Percentiles rank a stretch among this genome's conserved stretches.
These are phyloP conservation scores for Colletotrichum karsti DNA, from an alignment of 2,329 filamentous ascomycete species.

Conservation along the genomic window DNA sequence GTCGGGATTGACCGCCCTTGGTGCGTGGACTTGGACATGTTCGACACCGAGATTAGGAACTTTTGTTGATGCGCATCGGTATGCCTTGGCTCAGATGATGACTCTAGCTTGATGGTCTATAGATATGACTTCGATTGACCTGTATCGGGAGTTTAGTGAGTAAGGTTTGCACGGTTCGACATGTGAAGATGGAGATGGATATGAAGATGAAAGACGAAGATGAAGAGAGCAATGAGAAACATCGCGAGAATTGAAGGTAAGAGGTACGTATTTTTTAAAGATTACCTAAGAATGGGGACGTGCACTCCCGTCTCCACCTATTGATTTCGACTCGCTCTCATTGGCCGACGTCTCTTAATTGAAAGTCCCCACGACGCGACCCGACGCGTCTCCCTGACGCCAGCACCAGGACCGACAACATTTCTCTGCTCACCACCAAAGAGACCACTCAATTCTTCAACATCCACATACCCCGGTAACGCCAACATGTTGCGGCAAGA, in stretches of 20 bases:
- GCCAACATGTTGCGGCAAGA: slow-evolving; percentile 57
- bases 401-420: neutral
- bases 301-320: neutral
- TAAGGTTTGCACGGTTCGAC: too few species aligned
- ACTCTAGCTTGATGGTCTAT: neutral
- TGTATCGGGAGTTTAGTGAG: neutral
- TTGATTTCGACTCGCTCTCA: neutral
- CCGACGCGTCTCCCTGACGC: slow-evolving; percentile 14
- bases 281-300: neutral
- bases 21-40: neutral
- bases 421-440: slow-evolving; percentile 1
- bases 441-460: neutral
- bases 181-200: neutral
- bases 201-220: too few species aligned
- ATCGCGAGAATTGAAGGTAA: neutral
- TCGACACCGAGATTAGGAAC: slow-evolving; percentile 3
- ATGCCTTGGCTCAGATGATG: neutral
- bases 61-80: neutral
- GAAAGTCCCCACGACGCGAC: slow-evolving; percentile 20
- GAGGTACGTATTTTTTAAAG: neutral
- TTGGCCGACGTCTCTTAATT: slow-evolving; percentile 17
- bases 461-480: neutral
- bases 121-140: neutral
- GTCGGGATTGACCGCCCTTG: neutral
- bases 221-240: neutral